Evolutionary conservation across 305 asterid genomes (phyloP).

Genomic region (Stenogyne calaminthoides): DNA sequence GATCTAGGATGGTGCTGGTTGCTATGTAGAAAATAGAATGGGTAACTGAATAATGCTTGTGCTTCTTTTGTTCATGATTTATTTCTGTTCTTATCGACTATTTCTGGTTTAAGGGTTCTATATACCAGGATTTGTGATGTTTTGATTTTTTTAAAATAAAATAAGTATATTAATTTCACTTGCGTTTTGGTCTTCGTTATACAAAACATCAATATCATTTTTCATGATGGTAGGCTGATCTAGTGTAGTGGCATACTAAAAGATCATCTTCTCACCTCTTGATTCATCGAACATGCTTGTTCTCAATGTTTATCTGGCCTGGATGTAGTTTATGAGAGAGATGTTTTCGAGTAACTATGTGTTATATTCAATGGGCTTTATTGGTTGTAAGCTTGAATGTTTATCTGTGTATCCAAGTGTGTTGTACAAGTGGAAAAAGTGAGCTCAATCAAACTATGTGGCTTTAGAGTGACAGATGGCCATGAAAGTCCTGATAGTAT

Average conservation of each 20-base stretch:
- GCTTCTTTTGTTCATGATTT: constrained; percentile 12
- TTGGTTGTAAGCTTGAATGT: background rate
- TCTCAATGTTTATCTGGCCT: background rate
- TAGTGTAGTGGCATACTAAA: background rate
- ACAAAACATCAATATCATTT: background rate
- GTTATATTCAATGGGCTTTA: background rate
- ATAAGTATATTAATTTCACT: background rate
- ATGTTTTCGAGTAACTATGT: constrained; percentile 3
- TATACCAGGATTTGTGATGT: background rate
- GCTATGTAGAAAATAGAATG: constrained; percentile 9
- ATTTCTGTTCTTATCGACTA: constrained; percentile 10
- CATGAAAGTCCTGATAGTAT: constrained; percentile 13
- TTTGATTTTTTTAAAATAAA: background rate
- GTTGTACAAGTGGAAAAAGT: constrained; percentile 5
- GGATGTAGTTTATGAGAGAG: constrained; percentile 5
- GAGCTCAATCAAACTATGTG: background rate
- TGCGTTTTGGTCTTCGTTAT: constrained; percentile 1
- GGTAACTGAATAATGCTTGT: background rate
- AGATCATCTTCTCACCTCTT: background rate
- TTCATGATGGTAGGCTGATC: constrained; percentile 5
- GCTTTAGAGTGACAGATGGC: constrained; percentile 12
- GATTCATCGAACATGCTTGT: background rate
- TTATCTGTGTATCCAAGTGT: background rate
- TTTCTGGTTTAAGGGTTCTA: constrained; percentile 12
- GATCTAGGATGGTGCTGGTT: constrained; percentile 18